Base-by-base conservation (phyloP, 78 protist species). In the Speleostelium caveatum region DNA sequence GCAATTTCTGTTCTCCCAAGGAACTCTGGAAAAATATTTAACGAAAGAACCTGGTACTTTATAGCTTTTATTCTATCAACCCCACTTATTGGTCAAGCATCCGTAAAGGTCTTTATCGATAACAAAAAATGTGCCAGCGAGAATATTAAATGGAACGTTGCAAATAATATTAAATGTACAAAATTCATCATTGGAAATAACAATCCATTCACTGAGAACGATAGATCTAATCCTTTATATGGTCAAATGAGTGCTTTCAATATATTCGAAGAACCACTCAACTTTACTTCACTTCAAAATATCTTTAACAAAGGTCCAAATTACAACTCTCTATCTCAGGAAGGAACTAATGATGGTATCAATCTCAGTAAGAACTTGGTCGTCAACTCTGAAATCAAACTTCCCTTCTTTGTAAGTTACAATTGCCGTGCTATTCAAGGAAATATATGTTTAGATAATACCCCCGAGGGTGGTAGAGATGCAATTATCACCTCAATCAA, bases 341-440 rank as follows among this genome's bases (percentile, higher is more conserved):
- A 83, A 33, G 91, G 59, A 12, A n/a, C n/a, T n/a, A n/a, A n/a
- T n/a, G 91, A 83, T n/a, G 68, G 65, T 30, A 22, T 55, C 0
- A 60, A 67, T 39, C 49, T 83, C 0, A 83, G 79, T 17, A 83
- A 56, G 41, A 55, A 74, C 41, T 33, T 83, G 22, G n/a, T n/a
- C n/a, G n/a, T n/a, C n/a, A n/a, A n/a, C n/a, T n/a, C n/a, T n/a
- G n/a, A n/a, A n/a, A n/a, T n/a, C n/a, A n/a, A n/a, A n/a, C n/a
- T n/a, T n/a, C n/a, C n/a, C n/a, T n/a, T n/a, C n/a, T 83, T 83
- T 71, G 39, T 83, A 53, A 83, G 60, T 41, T 83, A 83, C 56
- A 83, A 83, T 83, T 83, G 91, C 59, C 55, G 91, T 41, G 91
- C 91, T 10, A 68, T 83, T 28, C 79, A 83, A n/a, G 91, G 91